phyloP scores from a whole-genome alignment of 768 basidiomycete species.

The Flagelloscypha sp. region DNA sequence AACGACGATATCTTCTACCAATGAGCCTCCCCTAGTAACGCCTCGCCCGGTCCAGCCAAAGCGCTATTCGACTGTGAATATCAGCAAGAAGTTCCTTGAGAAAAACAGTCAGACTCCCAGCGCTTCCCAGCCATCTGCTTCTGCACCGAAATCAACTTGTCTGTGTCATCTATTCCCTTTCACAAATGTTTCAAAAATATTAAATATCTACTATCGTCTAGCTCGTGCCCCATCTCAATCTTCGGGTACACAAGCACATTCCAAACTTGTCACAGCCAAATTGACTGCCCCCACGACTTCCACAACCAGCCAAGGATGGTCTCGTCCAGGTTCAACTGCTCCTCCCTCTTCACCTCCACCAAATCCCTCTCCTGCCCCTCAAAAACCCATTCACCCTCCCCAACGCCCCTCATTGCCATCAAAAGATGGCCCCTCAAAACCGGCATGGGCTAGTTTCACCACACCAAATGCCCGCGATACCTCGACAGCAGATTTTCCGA shows the following conservation, averaged over 20 bases:
- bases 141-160: constrained; percentile 43
- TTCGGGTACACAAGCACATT: constrained; percentile 54
- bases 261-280: constrained; percentile 81
- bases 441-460: constrained; percentile 16
- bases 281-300: constrained; percentile 63
- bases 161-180: constrained; percentile 26
- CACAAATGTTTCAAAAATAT: constrained; percentile 7
- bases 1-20: too few relatives aligned
- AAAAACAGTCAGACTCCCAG: constrained; percentile 64
- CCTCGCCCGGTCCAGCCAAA: too few relatives aligned
- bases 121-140: constrained; percentile 35
- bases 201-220: constrained; percentile 19
- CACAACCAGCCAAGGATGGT: constrained; percentile 65
- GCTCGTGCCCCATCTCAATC: constrained; percentile 52
- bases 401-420: constrained; percentile 19
- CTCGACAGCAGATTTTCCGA: constrained; percentile 75
- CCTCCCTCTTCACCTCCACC: constrained; percentile 49
- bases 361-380: constrained; percentile 32
- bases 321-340: constrained; percentile 66
- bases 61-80: constrained; percentile 82
- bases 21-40: too few relatives aligned
- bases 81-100: constrained; percentile 95
- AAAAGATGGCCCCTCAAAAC: constrained; percentile 6
- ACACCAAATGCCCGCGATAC: constrained; percentile 23
- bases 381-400: constrained; percentile 23